A percentile compares a stretch with the other conserved stretches of the same genome.
These are phyloP conservation scores for Paraleonurus japonicus DNA, from an alignment of 257 asterid species.

Conservation along the genomic window DNA sequence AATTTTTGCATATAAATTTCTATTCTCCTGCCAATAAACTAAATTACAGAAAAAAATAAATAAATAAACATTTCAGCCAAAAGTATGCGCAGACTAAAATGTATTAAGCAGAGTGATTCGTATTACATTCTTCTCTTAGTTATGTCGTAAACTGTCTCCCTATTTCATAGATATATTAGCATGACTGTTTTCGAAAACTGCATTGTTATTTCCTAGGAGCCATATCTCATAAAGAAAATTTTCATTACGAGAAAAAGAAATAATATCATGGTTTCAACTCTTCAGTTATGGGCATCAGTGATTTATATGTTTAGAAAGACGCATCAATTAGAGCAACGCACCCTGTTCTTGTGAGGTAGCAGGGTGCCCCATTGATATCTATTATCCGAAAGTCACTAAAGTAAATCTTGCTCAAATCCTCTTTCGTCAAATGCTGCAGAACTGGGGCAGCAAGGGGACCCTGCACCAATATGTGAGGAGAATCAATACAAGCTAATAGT, in stretches of 20 bases:
- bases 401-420: constrained; percentile 86
- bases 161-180: background rate
- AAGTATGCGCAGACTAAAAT: background rate
- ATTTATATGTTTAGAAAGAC: background rate
- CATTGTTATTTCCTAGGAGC: background rate
- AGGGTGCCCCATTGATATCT: constrained; percentile 74
- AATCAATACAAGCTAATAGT: background rate
- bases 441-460: constrained; percentile 97
- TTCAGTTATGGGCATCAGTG: background rate
- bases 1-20: background rate
- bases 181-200: background rate
- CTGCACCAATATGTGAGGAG: constrained; percentile 42
- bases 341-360: constrained; percentile 99
- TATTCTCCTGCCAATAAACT: background rate
- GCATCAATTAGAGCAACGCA: constrained; percentile 32
- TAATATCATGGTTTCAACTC: background rate
- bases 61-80: background rate
- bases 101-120: background rate
- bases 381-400: constrained; percentile 75
- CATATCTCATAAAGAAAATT: background rate
- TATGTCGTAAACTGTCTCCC: background rate
- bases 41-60: background rate
- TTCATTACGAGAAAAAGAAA: background rate
- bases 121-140: background rate
- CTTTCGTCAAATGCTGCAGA: constrained; percentile 84